phyloP scores from a whole-genome alignment of 768 basidiomycete species.

The Kwoniella mangroviensis region DNA sequence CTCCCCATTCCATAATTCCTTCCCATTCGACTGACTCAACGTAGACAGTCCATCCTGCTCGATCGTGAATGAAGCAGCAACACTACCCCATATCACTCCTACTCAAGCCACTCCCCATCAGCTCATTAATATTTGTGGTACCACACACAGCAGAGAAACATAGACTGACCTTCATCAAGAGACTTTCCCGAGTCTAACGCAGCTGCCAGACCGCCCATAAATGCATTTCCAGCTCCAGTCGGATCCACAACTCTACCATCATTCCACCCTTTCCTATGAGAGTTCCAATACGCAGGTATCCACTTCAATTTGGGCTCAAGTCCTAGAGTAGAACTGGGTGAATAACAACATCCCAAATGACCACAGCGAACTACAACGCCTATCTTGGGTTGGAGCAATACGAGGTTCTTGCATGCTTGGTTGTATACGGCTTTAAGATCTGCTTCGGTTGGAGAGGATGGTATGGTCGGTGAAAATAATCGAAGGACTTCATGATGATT shows the following conservation, averaged over 20 bases:
- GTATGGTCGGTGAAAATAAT: slow-evolving; percentile 22
- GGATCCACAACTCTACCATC: slow-evolving; percentile 39
- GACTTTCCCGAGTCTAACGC: slow-evolving; percentile 29
- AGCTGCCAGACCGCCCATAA: slow-evolving; percentile 41
- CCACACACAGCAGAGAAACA: too few relatives aligned
- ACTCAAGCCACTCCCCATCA: neutral
- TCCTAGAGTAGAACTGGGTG: neutral
- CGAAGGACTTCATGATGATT: slow-evolving; percentile 41
- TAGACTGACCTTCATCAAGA: slow-evolving; percentile 31
- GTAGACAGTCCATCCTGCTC: slow-evolving; percentile 32
- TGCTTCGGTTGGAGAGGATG: neutral
- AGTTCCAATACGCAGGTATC: slow-evolving; percentile 40
- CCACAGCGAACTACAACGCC: slow-evolving; percentile 35
- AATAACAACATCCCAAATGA: slow-evolving; percentile 37
- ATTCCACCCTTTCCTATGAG: slow-evolving; percentile 11
- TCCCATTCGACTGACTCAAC: slow-evolving; percentile 1
- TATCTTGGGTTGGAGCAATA: slow-evolving; percentile 9
- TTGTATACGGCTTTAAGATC: slow-evolving; percentile 5
- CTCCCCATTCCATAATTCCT: slow-evolving; percentile 32
- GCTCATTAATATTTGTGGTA: neutral
- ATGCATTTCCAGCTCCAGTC: slow-evolving; percentile 47
- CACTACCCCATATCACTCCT: slow-evolving; percentile 34
- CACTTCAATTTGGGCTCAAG: slow-evolving; percentile 24
- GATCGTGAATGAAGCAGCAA: slow-evolving; percentile 34
- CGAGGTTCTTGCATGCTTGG: slow-evolving; percentile 9